Percentiles rank a stretch among this genome's conserved stretches.
Evolutionary conservation across 257 asterid genomes (phyloP).

Genomic region (Solanum raphanifolium): DNA sequence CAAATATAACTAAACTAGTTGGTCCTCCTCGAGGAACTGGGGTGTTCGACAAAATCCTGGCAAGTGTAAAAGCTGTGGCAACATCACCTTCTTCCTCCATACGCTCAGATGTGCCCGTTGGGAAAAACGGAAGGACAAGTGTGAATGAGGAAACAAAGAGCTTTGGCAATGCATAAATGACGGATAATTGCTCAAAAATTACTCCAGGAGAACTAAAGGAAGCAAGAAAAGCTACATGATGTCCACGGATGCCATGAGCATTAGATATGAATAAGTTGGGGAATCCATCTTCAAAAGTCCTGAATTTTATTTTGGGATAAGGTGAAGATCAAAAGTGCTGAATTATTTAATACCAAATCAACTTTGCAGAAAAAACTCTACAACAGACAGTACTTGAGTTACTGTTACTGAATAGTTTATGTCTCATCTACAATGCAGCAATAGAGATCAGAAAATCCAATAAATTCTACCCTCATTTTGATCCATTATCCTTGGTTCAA

Average conservation of each 20-base stretch:
- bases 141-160: slow-evolving; percentile 91
- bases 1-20: slow-evolving; percentile 81
- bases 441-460: not conserved
- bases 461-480: not conserved
- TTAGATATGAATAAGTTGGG: slow-evolving; percentile 92
- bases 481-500: not conserved
- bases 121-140: slow-evolving; percentile 94
- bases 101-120: slow-evolving; percentile 97
- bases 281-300: slow-evolving; percentile 97
- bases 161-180: slow-evolving; percentile 84
- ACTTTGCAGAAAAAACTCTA: not conserved
- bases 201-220: slow-evolving; percentile 98
- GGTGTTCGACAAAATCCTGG: slow-evolving; percentile 84
- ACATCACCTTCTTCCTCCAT: slow-evolving; percentile 99
- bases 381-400: not conserved
- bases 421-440: not conserved
- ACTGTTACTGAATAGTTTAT: not conserved
- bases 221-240: slow-evolving; percentile 93
- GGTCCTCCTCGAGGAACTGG: slow-evolving; percentile 96
- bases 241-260: slow-evolving; percentile 96
- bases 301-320: slow-evolving; percentile 10
- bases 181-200: slow-evolving; percentile 85
- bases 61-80: slow-evolving; percentile 94
- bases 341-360: slow-evolving; percentile 1
- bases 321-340: slow-evolving; percentile 53